phyloP scores from a whole-genome alignment of 2,329 filamentous ascomycete genomes.

The Rhinocladiella similis region DNA sequence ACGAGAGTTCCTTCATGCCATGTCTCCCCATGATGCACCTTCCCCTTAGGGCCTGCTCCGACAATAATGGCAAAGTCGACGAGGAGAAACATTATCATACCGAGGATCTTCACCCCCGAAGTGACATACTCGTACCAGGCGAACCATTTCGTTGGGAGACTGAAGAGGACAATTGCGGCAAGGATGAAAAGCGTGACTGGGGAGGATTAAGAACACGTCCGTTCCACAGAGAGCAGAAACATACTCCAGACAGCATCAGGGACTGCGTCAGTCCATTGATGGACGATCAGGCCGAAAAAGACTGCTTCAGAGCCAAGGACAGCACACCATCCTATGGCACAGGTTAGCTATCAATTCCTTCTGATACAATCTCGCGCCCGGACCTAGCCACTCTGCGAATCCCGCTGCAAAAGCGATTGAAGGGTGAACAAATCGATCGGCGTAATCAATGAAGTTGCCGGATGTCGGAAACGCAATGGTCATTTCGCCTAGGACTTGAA shows the following conservation, averaged over 20 bases:
- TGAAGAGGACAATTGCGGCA: conserved; percentile 28
- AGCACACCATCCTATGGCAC: conserved; percentile 24
- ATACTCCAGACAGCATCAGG: conserved; percentile 16
- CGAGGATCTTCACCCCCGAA: conserved; percentile 40
- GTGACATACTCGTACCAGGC: conserved; percentile 40
- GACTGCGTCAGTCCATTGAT: conserved; percentile 28
- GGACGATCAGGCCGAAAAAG: conserved; percentile 30
- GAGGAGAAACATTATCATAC: conserved; percentile 39
- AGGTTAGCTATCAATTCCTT: too few relatives aligned
- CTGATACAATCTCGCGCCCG: too few relatives aligned
- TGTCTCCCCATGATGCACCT: conserved; percentile 34
- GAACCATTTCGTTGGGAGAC: conserved; percentile 35
- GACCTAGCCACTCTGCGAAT: conserved; percentile 20
- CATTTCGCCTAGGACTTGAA: conserved; percentile 37
- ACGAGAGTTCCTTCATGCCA: conserved; percentile 37
- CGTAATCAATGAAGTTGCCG: conserved; percentile 41
- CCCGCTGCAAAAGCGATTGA: conserved; percentile 43
- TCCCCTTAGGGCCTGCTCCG: conserved; percentile 41
- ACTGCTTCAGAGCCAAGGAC: conserved; percentile 29
- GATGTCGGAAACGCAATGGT: conserved; percentile 40
- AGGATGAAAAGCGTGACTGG: conserved; percentile 30
- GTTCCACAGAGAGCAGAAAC: background rate
- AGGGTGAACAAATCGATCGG: conserved; percentile 40
- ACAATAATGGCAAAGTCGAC: conserved; percentile 41
- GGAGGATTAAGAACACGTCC: background rate